Percentiles rank a stretch among this genome's conserved stretches.
phyloP scores from a whole-genome alignment of 345 rosid species.

The Hibiscus tridactylites region DNA sequence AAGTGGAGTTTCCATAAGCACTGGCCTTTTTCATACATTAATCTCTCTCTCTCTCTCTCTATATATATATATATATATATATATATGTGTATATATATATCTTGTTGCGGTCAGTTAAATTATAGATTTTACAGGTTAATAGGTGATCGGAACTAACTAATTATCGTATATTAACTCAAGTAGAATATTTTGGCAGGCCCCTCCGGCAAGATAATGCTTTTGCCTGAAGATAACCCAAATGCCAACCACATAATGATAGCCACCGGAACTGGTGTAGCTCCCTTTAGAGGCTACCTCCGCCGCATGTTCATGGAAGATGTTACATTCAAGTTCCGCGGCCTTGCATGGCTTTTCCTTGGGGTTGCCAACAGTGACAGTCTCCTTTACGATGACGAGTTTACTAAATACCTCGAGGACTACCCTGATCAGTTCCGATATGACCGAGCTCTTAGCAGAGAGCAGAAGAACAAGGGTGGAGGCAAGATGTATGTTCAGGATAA shows the following conservation, averaged over 20 bases:
- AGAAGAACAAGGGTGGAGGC: constrained; percentile 88
- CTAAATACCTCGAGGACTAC: constrained; percentile 61
- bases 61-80: too few relatives aligned
- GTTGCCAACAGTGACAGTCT: constrained; percentile 96
- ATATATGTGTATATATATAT: too few relatives aligned
- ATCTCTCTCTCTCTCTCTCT: neutral
- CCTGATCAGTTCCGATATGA: constrained; percentile 82
- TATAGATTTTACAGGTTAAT: neutral
- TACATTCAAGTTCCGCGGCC: constrained; percentile 73
- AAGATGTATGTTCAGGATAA: constrained; percentile 98
- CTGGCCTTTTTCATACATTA: neutral
- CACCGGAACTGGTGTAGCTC: constrained; percentile 95
- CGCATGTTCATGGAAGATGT: constrained; percentile 97
- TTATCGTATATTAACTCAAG: neutral
- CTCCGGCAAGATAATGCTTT: constrained; percentile 92
- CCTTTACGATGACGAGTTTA: constrained; percentile 83
- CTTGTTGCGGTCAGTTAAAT: neutral
- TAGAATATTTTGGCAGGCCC: constrained; percentile 56
- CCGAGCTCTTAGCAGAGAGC: constrained; percentile 84
- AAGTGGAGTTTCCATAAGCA: neutral
- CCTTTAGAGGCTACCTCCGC: constrained; percentile 82
- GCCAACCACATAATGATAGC: constrained; percentile 97
- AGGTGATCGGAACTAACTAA: neutral
- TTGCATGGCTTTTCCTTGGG: constrained; percentile 97
- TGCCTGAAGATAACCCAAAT: constrained; percentile 77